Conservation (phyloP, 257 asterid genomes). For the Catharanthus roseus region DNA sequence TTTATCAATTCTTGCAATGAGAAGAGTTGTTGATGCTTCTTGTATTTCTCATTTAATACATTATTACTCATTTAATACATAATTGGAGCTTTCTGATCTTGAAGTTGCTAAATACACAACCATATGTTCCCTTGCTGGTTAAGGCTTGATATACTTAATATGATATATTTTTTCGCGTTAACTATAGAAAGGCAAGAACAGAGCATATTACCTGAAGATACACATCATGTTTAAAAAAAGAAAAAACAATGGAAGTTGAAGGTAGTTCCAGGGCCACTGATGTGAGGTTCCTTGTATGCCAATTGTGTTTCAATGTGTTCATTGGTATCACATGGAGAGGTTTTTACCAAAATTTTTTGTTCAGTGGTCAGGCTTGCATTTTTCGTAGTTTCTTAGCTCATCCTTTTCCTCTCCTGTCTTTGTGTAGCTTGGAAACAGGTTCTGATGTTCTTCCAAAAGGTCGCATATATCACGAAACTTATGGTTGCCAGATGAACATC, state of each 20-base stretch:
- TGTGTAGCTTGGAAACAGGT: conserved; percentile 36
- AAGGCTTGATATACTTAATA: neutral
- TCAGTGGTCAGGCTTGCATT: neutral
- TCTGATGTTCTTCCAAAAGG: conserved; percentile 64
- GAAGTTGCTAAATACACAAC: neutral
- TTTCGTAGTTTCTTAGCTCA: neutral
- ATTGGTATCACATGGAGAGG: neutral
- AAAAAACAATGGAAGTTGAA: neutral
- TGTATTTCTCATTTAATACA: neutral
- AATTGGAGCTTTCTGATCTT: neutral
- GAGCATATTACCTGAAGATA: neutral
- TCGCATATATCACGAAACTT: conserved; percentile 93
- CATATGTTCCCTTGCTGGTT: too few relatives aligned
- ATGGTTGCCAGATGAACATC: conserved; percentile 98
- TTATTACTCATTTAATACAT: too few relatives aligned
- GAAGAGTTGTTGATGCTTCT: neutral
- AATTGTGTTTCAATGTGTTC: neutral
- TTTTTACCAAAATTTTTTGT: neutral
- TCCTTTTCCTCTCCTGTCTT: conserved; percentile 12
- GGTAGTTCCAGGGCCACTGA: neutral
- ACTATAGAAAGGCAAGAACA: neutral
- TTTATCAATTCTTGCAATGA: neutral
- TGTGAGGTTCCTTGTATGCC: neutral
- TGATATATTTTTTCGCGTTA: neutral
- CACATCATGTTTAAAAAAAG: neutral